These are phyloP conservation scores for Tylopilus felleus DNA, from an alignment of 768 basidiomycete genomes.

Conservation along the genomic window DNA sequence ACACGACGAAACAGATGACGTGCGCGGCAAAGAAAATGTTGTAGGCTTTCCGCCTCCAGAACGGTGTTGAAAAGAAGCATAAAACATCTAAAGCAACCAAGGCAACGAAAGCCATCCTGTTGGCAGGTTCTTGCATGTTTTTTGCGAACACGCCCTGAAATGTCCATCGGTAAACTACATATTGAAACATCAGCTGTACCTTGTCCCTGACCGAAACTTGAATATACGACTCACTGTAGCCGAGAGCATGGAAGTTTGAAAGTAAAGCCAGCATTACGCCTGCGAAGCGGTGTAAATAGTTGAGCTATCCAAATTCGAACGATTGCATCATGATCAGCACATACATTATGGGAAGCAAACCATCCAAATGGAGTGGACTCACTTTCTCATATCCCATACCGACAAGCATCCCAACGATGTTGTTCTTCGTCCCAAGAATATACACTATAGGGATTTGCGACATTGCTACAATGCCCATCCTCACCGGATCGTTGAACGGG, in stretches of 20 bases:
- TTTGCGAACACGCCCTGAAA: constrained; percentile 16
- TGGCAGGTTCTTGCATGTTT: constrained; percentile 12
- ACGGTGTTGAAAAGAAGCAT: constrained; percentile 38
- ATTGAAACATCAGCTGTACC: background rate
- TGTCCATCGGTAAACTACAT: constrained; percentile 33
- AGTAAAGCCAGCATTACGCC: constrained; percentile 42
- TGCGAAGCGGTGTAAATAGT: constrained; percentile 53
- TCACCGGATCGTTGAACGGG: constrained; percentile 33
- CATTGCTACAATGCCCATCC: constrained; percentile 37
- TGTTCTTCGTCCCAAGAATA: constrained; percentile 49
- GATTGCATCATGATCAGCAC: background rate
- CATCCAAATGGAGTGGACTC: constrained; percentile 3
- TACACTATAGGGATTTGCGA: constrained; percentile 47
- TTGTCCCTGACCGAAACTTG: background rate
- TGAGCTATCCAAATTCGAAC: constrained; percentile 35
- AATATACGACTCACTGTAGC: constrained; percentile 33
- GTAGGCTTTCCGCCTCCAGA: constrained; percentile 41
- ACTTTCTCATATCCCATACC: constrained; percentile 50
- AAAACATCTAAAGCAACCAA: constrained; percentile 36
- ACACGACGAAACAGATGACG: constrained; percentile 38
- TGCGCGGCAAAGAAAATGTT: constrained; percentile 44
- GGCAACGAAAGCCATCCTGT: constrained; percentile 33
- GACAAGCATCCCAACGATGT: constrained; percentile 37
- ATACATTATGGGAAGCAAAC: background rate
- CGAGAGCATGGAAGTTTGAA: constrained; percentile 40